phyloP scores from a whole-genome alignment of 192 early-diverging fungal species.

The Spinellus fusiger region DNA sequence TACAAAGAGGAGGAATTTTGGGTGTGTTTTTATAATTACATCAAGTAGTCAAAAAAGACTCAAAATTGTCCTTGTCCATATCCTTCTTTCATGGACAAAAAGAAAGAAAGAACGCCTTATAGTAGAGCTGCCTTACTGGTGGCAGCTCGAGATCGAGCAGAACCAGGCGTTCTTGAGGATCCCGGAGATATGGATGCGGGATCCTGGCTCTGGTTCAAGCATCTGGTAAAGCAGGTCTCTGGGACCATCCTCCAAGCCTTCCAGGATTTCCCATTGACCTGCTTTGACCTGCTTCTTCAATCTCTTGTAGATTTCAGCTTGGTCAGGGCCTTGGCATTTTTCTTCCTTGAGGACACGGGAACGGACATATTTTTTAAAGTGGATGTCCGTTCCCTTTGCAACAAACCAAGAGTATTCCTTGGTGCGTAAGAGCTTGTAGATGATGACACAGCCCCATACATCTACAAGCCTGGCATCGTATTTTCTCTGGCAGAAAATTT shows the following conservation, averaged over 20 bases:
- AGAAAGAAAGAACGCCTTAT: no score
- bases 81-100: no score
- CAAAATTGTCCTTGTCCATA: no score
- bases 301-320: no score
- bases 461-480: constrained; percentile 90
- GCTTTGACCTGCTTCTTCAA: constrained; percentile 6
- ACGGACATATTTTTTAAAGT: constrained; percentile 1
- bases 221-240: constrained; percentile 16
- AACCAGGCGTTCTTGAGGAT: constrained; percentile 15
- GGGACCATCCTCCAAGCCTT: constrained; percentile 1
- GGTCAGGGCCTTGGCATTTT: constrained; percentile 9
- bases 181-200: neutral
- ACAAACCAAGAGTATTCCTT: constrained; percentile 4
- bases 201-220: constrained; percentile 9
- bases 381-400: constrained; percentile 11
- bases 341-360: constrained; percentile 1
- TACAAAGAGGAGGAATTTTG: no score
- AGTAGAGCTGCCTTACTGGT: no score
- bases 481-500: constrained; percentile 69
- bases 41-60: no score
- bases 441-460: constrained; percentile 89
- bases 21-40: no score
- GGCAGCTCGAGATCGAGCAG: constrained; percentile 9
- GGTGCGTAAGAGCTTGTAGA: constrained; percentile 30
- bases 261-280: constrained; percentile 12